Evolutionary conservation across 768 basidiomycete species (phyloP).

Genomic region (Auricularia sp.): DNA sequence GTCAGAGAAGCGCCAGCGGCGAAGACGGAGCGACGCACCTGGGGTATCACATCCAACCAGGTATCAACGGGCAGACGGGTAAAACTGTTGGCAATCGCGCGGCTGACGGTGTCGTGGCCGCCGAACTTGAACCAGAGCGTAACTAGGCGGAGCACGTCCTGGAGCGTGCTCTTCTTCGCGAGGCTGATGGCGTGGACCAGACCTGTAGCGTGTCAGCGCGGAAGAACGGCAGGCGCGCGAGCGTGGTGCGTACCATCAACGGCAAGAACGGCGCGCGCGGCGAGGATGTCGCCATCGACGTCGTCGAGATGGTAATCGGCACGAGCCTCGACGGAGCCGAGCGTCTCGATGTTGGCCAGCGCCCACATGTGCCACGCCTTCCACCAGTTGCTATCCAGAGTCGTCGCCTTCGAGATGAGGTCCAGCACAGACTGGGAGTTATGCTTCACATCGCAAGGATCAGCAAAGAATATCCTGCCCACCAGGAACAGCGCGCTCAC

Average conservation of each 20-base stretch:
- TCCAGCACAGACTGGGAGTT: background rate
- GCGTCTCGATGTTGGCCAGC: constrained; percentile 39
- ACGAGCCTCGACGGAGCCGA: constrained; percentile 15
- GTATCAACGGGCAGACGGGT: constrained; percentile 36
- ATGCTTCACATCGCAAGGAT: constrained; percentile 16
- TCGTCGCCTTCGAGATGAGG: constrained; percentile 25
- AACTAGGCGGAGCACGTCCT: constrained; percentile 37
- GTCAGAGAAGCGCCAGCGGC: background rate
- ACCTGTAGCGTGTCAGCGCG: constrained; percentile 19
- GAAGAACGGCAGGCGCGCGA: background rate
- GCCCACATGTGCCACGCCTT: constrained; percentile 47
- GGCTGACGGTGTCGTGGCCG: constrained; percentile 29
- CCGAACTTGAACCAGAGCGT: constrained; percentile 45
- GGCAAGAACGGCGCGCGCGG: background rate
- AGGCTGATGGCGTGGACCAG: constrained; percentile 40
- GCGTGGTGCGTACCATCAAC: background rate
- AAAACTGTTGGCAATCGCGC: constrained; percentile 33
- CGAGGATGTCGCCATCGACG: constrained; percentile 9
- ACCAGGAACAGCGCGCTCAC: background rate
- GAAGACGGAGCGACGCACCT: constrained; percentile 20
- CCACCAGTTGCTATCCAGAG: constrained; percentile 40
- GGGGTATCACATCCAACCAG: constrained; percentile 44
- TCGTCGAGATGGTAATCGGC: constrained; percentile 23
- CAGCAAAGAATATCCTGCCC: background rate
- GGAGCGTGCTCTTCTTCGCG: constrained; percentile 34